A percentile compares a stretch with the other conserved stretches of the same genome.
Conservation (phyloP, 1,284 basidiomycete species). For the Cryptococcus depauperatus region DNA sequence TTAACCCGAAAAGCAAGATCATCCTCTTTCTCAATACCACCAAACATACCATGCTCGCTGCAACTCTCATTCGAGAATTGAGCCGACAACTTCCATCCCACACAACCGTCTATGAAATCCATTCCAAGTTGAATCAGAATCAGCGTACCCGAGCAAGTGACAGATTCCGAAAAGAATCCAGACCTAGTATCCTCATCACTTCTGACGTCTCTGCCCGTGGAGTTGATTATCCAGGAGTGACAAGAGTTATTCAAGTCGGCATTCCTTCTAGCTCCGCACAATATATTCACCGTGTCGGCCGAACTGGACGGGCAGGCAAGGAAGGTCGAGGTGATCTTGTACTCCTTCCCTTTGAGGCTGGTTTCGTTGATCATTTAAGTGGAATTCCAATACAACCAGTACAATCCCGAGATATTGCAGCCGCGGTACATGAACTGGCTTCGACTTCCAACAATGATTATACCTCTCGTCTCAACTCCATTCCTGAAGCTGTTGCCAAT, state of each 20-base stretch:
- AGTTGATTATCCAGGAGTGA: conserved; percentile 83
- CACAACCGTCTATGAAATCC: conserved; percentile 70
- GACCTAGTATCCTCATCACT: conserved; percentile 64
- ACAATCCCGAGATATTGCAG: conserved; percentile 50
- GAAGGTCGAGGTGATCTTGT: conserved; percentile 80
- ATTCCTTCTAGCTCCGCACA: conserved; percentile 63
- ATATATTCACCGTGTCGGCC: conserved; percentile 86
- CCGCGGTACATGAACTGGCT: conserved; percentile 52
- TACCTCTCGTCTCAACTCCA: conserved; percentile 24
- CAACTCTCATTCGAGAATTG: conserved; percentile 56
- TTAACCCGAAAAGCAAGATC: conserved; percentile 63
- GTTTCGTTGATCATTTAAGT: conserved; percentile 61
- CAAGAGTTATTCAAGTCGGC: conserved; percentile 88
- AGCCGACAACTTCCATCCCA: conserved; percentile 46
- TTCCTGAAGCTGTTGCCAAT: conserved; percentile 45
- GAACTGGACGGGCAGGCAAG: conserved; percentile 71
- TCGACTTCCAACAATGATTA: conserved; percentile 17
- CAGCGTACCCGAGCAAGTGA: conserved; percentile 59
- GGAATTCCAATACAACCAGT: conserved; percentile 65
- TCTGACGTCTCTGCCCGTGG: conserved; percentile 88
- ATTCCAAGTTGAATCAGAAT: conserved; percentile 67
- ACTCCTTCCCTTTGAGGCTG: conserved; percentile 71
- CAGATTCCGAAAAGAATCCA: conserved; percentile 57
- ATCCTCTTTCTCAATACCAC: conserved; percentile 89
- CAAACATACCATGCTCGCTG: conserved; percentile 70